Base-by-base conservation (phyloP, 164 flowering plant genomes). In the Santalum album region DNA sequence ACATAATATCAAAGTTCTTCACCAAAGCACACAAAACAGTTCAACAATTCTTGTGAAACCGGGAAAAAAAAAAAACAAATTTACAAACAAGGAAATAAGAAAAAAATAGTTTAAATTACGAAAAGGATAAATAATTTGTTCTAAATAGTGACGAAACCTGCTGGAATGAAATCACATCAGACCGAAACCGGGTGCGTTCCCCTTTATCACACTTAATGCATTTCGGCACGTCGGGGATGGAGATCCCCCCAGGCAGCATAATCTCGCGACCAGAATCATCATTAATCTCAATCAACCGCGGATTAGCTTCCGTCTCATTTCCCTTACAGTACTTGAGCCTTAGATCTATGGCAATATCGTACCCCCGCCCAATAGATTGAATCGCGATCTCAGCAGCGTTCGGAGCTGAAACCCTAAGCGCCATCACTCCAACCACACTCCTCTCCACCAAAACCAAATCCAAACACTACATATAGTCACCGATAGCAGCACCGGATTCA, bases 201-300 rank as follows among this genome's bases (percentile, higher is more conserved):
- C 98, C 98, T 74, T 92, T 92, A 63, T 92, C 98, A 53, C 96
- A 92, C 53, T 84, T 86, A 16, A 92, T 89, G 0, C 83, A 83
- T 55, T 75, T 80, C 6, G 96, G 61, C 7, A 85, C 96, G 56
- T 77, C 67, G 0, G 79, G 71, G 1, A 92, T 71, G 7, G 63
- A 29, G 49, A 83, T 61, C 6, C 96, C 98, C 50, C 90, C 91
- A 21, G 96, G 94, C 17, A 92, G 64, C 53, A 80, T 78, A 66
- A 92, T 58, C 44, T 82, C 87, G 12, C 72, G 72, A 29, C 70
- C 34, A 24, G 65, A 68, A 54, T 72, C 79, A 42, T 76, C 76
- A 61, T 85, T 87, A 47, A 88, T 72, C 54, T 74, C 86, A 58
- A 91, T 88, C 75, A 91, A 78, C 22, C 82, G 68, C 1, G 87